Percentiles rank a stretch among this genome's conserved stretches.
These are phyloP conservation scores for Capillidium heterosporum DNA, from an alignment of 371 early-diverging fungal genomes.

Conservation along the genomic window DNA sequence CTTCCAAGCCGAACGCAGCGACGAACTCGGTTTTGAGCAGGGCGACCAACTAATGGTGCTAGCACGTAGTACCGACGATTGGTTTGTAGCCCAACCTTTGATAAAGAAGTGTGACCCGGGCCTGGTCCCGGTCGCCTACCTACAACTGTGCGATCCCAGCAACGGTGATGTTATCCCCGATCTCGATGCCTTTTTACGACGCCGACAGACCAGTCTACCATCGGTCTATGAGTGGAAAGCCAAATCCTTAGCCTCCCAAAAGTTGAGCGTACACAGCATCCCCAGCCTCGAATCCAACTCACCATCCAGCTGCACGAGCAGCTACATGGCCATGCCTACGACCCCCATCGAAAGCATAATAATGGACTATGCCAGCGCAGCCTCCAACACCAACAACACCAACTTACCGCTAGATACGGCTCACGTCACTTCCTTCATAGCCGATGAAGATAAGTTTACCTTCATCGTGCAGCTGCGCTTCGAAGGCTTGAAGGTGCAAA, in stretches of 20 bases:
- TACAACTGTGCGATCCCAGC: conserved; percentile 46
- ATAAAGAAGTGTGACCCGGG: conserved; percentile 47
- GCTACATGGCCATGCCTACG: conserved; percentile 6
- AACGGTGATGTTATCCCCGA: conserved; percentile 37
- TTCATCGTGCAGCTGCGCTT: conserved; percentile 44
- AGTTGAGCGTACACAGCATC: not conserved
- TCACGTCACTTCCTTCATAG: conserved; percentile 30
- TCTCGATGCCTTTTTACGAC: conserved; percentile 47
- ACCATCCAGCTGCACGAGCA: not conserved
- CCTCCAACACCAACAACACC: too few relatives aligned
- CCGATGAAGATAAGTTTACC: conserved; percentile 43
- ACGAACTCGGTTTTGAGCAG: conserved; percentile 50
- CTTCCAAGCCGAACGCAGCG: conserved; percentile 53
- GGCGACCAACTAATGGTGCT: conserved; percentile 61
- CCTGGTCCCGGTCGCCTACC: conserved; percentile 58
- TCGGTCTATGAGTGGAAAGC: conserved; percentile 57
- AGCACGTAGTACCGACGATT: conserved; percentile 60
- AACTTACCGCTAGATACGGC: conserved; percentile 19
- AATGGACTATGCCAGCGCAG: not conserved
- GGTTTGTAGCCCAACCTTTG: conserved; percentile 64
- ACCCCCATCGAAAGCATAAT: not conserved
- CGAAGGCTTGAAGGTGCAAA: conserved; percentile 22
- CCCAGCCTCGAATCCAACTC: not conserved
- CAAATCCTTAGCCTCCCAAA: too few relatives aligned
- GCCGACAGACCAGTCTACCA: conserved; percentile 28